A percentile compares a stretch with the other conserved stretches of the same genome.
These are phyloP conservation scores for Heterobasidion irregulare DNA, from an alignment of 1,284 basidiomycete genomes.

Conservation along the genomic window DNA sequence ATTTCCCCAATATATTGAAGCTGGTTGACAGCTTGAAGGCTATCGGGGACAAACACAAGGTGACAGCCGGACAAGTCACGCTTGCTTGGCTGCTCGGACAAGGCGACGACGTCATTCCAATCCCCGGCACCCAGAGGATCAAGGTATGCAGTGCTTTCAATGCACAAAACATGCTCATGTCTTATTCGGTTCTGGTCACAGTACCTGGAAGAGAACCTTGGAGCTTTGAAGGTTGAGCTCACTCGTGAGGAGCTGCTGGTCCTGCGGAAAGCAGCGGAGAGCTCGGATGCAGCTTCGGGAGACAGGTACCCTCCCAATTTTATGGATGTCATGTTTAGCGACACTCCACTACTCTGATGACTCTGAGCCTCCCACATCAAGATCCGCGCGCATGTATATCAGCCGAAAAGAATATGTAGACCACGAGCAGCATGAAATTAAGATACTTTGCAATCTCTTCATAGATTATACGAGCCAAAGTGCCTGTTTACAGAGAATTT, in stretches of 20 bases:
- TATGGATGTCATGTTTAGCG: neutral
- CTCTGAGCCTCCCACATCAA: no score
- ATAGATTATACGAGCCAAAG: no score
- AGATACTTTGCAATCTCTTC: no score
- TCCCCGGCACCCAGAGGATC: slow-evolving; percentile 40
- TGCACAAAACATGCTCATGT: neutral
- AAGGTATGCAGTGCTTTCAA: slow-evolving; percentile 19
- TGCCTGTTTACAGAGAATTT: no score
- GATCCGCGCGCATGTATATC: no score
- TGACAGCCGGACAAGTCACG: slow-evolving; percentile 45
- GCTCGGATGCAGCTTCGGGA: no score
- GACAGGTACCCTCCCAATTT: neutral
- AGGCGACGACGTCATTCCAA: slow-evolving; percentile 42
- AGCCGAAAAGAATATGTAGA: no score
- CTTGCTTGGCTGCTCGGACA: slow-evolving; percentile 57
- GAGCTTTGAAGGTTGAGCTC: neutral
- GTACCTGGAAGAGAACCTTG: slow-evolving; percentile 27
- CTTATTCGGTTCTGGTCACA: neutral
- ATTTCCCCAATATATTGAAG: slow-evolving; percentile 51
- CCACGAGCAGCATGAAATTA: no score
- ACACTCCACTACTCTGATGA: neutral
- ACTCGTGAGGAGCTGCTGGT: neutral
- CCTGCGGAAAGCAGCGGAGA: neutral
- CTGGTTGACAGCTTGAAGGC: slow-evolving; percentile 36
- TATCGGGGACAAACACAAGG: slow-evolving; percentile 36